Evolutionary conservation across 768 basidiomycete genomes (phyloP).

Genomic region (Rhizopogon rudus): DNA sequence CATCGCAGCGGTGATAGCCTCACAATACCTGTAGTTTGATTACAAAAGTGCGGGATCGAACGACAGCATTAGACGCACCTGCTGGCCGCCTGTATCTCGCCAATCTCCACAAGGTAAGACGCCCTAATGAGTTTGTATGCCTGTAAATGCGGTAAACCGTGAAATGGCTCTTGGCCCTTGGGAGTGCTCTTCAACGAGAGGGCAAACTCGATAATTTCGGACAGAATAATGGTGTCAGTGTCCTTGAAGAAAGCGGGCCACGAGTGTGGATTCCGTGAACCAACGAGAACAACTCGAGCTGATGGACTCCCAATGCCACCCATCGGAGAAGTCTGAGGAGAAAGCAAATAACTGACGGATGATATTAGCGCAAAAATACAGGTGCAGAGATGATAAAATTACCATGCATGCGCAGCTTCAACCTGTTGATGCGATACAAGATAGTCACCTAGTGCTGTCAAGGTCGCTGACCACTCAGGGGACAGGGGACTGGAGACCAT

Average conservation of each 20-base stretch:
- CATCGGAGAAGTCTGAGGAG: slow-evolving; percentile 73
- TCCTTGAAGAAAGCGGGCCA: slow-evolving; percentile 55
- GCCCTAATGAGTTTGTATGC: slow-evolving; percentile 85
- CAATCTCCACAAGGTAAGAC: slow-evolving; percentile 69
- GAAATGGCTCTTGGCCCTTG: slow-evolving; percentile 86
- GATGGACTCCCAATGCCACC: slow-evolving; percentile 66
- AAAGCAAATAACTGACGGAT: slow-evolving; percentile 69
- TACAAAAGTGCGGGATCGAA: slow-evolving; percentile 8
- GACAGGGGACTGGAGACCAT: slow-evolving; percentile 68
- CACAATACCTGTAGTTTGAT: slow-evolving; percentile 73
- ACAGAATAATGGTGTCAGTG: slow-evolving; percentile 73
- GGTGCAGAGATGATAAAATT: slow-evolving; percentile 21
- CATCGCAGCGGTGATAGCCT: slow-evolving; percentile 74
- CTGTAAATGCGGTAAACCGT: slow-evolving; percentile 81
- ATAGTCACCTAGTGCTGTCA: slow-evolving; percentile 83
- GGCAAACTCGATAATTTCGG: slow-evolving; percentile 91
- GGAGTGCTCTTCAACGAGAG: slow-evolving; percentile 62
- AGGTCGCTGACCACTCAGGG: slow-evolving; percentile 63
- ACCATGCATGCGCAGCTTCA: slow-evolving; percentile 94
- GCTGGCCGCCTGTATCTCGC: slow-evolving; percentile 70
- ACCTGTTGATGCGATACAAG: slow-evolving; percentile 66
- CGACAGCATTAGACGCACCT: slow-evolving; percentile 40
- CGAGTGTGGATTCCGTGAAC: slow-evolving; percentile 54
- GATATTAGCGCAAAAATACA: slow-evolving; percentile 2
- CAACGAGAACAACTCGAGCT: slow-evolving; percentile 67